Conservation (phyloP, 2,329 filamentous ascomycete species). For the Eurotiales sp. region DNA sequence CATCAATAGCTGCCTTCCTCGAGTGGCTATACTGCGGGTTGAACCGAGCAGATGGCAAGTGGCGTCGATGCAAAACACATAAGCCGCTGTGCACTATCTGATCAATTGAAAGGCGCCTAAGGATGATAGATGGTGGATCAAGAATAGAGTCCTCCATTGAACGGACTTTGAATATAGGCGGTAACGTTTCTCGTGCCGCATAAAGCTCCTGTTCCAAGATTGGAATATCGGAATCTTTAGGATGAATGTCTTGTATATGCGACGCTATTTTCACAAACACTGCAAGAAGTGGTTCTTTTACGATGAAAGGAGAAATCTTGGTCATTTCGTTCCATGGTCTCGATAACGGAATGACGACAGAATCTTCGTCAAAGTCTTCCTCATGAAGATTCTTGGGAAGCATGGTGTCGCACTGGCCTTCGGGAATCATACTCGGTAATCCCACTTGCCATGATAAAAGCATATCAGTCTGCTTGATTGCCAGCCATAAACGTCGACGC, state of each 20-base stretch:
- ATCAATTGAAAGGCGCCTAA: slow-evolving; percentile 66
- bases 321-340: slow-evolving; percentile 56
- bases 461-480: slow-evolving; percentile 52
- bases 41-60: slow-evolving; percentile 65
- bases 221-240: slow-evolving; percentile 55
- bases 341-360: slow-evolving; percentile 47
- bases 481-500: slow-evolving; percentile 38
- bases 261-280: slow-evolving; percentile 35
- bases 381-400: slow-evolving; percentile 57
- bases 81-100: slow-evolving; percentile 63
- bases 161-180: slow-evolving; percentile 70
- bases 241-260: slow-evolving; percentile 30
- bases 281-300: slow-evolving; percentile 30
- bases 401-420: slow-evolving; percentile 56
- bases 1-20: slow-evolving; percentile 72
- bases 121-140: slow-evolving; percentile 63
- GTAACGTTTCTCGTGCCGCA: slow-evolving; percentile 58
- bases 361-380: slow-evolving; percentile 55
- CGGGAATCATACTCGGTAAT: slow-evolving; percentile 57
- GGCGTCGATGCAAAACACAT: slow-evolving; percentile 79
- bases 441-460: slow-evolving; percentile 61
- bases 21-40: slow-evolving; percentile 76
- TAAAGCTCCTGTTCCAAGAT: slow-evolving; percentile 48
- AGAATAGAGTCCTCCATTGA: slow-evolving; percentile 65
- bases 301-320: slow-evolving; percentile 38